phyloP scores from a whole-genome alignment of 768 basidiomycete genomes.

The Leucosporidium yakuticum region DNA sequence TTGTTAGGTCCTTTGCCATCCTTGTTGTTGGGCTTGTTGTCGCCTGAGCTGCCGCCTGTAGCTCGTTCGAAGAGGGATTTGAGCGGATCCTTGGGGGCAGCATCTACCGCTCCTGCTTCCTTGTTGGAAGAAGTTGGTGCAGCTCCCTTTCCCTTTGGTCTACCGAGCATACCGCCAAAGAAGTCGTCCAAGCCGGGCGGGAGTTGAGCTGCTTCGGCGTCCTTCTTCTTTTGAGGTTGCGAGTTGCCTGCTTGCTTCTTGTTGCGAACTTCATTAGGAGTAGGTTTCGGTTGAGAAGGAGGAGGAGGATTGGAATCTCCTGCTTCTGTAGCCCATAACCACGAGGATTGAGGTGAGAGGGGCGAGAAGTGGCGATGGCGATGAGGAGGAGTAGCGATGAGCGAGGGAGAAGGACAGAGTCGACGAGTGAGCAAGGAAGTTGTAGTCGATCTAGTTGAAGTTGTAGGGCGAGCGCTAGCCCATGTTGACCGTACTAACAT shows the following conservation, averaged over 20 bases:
- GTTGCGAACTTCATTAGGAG: background rate
- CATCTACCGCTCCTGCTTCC: conserved; percentile 1
- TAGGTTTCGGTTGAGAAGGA: no score
- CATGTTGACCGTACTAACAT: no score
- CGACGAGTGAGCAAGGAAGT: no score
- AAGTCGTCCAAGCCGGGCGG: conserved; percentile 36
- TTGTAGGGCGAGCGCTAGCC: no score
- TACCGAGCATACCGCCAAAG: conserved; percentile 36
- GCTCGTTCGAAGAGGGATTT: conserved; percentile 13
- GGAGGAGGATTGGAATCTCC: background rate
- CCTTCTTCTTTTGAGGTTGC: background rate
- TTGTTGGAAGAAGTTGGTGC: conserved; percentile 8
- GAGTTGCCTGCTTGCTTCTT: background rate
- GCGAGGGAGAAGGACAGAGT: background rate
- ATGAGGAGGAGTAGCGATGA: background rate
- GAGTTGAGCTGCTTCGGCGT: conserved; percentile 2
- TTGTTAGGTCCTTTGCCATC: conserved; percentile 6
- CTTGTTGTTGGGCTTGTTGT: conserved; percentile 8
- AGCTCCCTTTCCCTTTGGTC: background rate
- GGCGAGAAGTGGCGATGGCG: conserved; percentile 4
- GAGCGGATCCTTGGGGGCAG: conserved; percentile 23
- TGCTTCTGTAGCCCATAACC: background rate
- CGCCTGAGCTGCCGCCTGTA: conserved; percentile 11
- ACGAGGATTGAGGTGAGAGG: background rate
- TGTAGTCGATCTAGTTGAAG: no score